A percentile compares a stretch with the other conserved stretches of the same genome.
phyloP scores from a whole-genome alignment of 129 eudicot genomes.

The Solidago caesia region DNA sequence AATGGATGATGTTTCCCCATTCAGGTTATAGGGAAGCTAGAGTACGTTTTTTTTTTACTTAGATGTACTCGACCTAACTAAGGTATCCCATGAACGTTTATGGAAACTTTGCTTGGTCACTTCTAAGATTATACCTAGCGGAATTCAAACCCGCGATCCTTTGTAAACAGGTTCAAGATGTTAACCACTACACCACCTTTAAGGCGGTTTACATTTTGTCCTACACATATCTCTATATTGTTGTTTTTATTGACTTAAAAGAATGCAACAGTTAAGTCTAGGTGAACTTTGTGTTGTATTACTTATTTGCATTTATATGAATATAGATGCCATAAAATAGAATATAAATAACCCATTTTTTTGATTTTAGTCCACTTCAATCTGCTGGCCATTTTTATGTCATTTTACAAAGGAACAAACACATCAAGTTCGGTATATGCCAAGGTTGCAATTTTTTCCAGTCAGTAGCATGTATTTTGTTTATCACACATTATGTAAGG shows the following conservation, averaged over 20 bases:
- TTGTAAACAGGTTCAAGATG: no score
- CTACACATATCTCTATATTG: background rate
- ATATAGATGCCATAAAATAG: background rate
- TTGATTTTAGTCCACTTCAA: background rate
- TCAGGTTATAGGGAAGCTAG: no score
- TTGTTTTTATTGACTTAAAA: background rate
- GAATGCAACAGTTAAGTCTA: background rate
- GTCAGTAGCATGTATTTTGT: no score
- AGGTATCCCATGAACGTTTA: no score
- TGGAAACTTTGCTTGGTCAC: no score
- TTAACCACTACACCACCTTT: no score
- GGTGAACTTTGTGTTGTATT: conserved; percentile 14
- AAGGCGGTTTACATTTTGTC: background rate
- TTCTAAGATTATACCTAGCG: no score
- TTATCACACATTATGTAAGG: no score
- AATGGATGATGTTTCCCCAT: no score
- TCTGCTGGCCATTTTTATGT: conserved; percentile 17
- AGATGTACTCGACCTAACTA: no score
- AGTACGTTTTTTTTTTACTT: no score
- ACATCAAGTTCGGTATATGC: background rate
- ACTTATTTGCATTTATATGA: background rate
- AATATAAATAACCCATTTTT: background rate
- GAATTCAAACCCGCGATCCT: no score
- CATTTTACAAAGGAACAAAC: conserved; percentile 6
- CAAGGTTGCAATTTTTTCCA: background rate